phyloP scores from a whole-genome alignment of 2,329 filamentous ascomycete species.

The Paecilomyces sp. region DNA sequence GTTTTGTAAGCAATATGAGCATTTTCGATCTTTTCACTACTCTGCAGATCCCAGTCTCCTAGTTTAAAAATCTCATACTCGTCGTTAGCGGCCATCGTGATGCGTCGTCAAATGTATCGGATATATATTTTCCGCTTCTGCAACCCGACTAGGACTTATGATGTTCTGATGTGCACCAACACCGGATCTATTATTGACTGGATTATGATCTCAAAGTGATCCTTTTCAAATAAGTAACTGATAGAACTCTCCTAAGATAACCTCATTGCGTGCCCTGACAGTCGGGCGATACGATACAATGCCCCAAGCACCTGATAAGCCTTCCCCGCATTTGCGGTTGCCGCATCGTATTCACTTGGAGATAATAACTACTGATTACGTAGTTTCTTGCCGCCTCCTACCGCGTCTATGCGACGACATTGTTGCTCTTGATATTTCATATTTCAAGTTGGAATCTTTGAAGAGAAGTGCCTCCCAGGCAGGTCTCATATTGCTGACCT shows the following conservation, averaged over 20 bases:
- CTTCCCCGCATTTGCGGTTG: not conserved
- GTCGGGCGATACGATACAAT: not conserved
- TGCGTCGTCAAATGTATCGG: no score
- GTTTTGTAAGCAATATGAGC: conserved; percentile 73
- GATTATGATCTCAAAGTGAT: not conserved
- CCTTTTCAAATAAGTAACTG: not conserved
- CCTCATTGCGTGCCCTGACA: not conserved
- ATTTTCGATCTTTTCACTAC: conserved; percentile 53
- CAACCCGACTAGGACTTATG: not conserved
- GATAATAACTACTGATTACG: not conserved
- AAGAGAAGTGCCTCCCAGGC: not conserved
- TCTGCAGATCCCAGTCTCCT: conserved; percentile 61
- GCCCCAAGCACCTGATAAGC: not conserved
- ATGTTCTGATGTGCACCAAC: not conserved
- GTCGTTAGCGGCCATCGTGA: not conserved
- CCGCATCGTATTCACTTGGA: not conserved
- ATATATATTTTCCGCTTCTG: not conserved
- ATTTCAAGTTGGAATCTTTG: not conserved
- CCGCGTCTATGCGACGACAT: not conserved
- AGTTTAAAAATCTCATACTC: conserved; percentile 50
- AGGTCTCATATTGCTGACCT: not conserved
- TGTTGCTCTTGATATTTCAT: not conserved
- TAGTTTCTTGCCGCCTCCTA: not conserved
- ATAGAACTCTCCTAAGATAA: not conserved
- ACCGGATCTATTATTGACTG: not conserved